These are phyloP conservation scores for Verticillium longisporum DNA, from an alignment of 2,329 filamentous ascomycete species.

Conservation along the genomic window DNA sequence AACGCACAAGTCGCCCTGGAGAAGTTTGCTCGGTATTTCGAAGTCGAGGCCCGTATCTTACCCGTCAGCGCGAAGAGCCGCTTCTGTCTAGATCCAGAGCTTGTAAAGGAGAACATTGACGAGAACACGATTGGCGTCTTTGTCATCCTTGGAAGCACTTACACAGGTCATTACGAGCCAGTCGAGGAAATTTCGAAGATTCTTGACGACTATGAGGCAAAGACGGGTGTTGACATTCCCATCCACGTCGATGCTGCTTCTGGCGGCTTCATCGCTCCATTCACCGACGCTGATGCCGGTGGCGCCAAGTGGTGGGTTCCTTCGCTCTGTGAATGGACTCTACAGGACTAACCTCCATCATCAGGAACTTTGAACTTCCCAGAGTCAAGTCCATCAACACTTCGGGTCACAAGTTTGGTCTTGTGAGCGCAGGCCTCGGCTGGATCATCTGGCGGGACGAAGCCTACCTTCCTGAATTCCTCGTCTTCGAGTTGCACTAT, in stretches of 20 bases:
- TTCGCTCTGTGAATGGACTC: background rate
- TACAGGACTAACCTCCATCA: background rate
- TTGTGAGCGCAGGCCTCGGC: constrained; percentile 61
- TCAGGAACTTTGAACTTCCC: constrained; percentile 53
- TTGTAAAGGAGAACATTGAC: constrained; percentile 61
- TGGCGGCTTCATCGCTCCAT: constrained; percentile 56
- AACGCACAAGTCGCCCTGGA: constrained; percentile 68
- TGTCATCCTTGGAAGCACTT: constrained; percentile 65
- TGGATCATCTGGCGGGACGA: constrained; percentile 67
- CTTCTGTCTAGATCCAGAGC: constrained; percentile 55
- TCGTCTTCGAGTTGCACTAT: constrained; percentile 65
- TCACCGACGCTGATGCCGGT: constrained; percentile 47
- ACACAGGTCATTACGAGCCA: constrained; percentile 68
- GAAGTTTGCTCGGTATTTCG: constrained; percentile 69
- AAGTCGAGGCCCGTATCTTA: constrained; percentile 60
- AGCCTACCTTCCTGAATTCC: constrained; percentile 55
- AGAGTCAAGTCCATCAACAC: constrained; percentile 61
- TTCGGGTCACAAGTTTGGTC: constrained; percentile 53
- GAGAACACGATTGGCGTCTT: constrained; percentile 75
- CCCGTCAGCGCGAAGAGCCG: constrained; percentile 55
- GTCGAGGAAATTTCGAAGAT: constrained; percentile 62
- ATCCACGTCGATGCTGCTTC: constrained; percentile 61
- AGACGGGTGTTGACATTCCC: constrained; percentile 57
- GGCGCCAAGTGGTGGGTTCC: constrained; percentile 47
- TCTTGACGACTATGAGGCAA: constrained; percentile 54